A percentile compares a stretch with the other conserved stretches of the same genome.
phyloP scores from a whole-genome alignment of 441 rosid species.

The Raphanus hybrid region DNA sequence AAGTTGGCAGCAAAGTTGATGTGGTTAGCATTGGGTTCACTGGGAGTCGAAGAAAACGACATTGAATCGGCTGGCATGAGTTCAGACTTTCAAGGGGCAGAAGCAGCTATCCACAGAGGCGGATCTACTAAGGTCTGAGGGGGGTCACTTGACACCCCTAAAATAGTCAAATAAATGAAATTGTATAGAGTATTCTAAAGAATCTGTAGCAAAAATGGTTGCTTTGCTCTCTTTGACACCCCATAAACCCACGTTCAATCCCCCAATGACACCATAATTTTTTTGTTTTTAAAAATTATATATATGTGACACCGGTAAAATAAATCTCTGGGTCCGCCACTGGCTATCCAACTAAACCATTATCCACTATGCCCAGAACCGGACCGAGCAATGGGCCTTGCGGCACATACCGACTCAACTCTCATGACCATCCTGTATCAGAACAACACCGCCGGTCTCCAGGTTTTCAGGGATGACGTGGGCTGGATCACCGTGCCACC shows the following conservation, averaged over 20 bases:
- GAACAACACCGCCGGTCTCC: conserved; percentile 73
- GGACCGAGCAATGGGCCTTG: conserved; percentile 88
- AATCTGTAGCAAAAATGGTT: too few relatives aligned
- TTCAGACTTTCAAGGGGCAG: conserved; percentile 48
- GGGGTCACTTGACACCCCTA: too few relatives aligned
- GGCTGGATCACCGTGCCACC: conserved; percentile 90
- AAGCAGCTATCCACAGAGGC: conserved; percentile 54
- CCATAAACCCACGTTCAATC: too few relatives aligned
- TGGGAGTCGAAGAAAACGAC: conserved; percentile 61
- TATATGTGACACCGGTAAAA: too few relatives aligned
- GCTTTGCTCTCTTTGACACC: too few relatives aligned
- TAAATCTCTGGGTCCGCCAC: too few relatives aligned
- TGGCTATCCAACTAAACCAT: conserved; percentile 68
- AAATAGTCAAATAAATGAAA: too few relatives aligned
- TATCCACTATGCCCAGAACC: conserved; percentile 94
- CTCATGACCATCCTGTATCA: conserved; percentile 81
- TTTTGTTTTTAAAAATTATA: too few relatives aligned
- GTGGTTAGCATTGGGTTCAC: conserved; percentile 69
- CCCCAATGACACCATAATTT: too few relatives aligned
- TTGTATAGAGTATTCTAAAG: too few relatives aligned
- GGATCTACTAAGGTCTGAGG: too few relatives aligned
- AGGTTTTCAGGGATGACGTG: conserved; percentile 59
- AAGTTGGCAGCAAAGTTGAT: conserved; percentile 62
- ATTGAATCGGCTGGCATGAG: conserved; percentile 66
- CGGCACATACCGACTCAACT: conserved; percentile 88